Conservation (phyloP, 306 rosid genomes). For the Citrullus mucosospermus region DNA sequence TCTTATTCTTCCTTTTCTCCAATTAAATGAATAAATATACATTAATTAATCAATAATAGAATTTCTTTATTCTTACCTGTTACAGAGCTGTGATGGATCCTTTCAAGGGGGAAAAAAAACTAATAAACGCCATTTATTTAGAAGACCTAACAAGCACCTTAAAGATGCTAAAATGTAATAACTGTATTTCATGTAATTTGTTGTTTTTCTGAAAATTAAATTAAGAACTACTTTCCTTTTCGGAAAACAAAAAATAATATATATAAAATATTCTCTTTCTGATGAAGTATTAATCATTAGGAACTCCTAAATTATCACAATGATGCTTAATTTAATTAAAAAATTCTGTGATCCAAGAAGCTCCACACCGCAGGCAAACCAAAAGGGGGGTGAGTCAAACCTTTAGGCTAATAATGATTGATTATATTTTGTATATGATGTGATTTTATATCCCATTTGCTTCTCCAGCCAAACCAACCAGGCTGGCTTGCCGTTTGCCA, state of each 20-base stretch:
- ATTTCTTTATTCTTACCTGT: not conserved
- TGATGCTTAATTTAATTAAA: not conserved
- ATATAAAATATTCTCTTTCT: not conserved
- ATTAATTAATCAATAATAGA: not conserved
- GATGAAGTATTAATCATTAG: not conserved
- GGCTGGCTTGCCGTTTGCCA: constrained; percentile 4
- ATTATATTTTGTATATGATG: not conserved
- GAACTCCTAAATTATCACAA: not conserved
- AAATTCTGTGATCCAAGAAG: not conserved
- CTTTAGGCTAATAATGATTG: not conserved
- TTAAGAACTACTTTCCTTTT: not conserved
- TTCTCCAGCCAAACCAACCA: not conserved
- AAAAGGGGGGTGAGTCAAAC: not conserved
- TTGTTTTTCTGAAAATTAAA: not conserved
- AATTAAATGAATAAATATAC: too few relatives aligned
- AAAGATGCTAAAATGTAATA: not conserved
- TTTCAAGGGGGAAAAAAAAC: not conserved
- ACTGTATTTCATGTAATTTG: not conserved
- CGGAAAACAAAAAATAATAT: not conserved
- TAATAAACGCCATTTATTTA: not conserved
- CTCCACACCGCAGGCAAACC: not conserved
- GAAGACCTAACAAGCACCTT: not conserved
- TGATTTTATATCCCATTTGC: not conserved
- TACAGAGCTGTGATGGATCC: not conserved
- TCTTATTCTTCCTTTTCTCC: too few relatives aligned